Evolutionary conservation across 495 filamentous ascomycete species (phyloP).

Genomic region (Aspergillus bertholletiae): DNA sequence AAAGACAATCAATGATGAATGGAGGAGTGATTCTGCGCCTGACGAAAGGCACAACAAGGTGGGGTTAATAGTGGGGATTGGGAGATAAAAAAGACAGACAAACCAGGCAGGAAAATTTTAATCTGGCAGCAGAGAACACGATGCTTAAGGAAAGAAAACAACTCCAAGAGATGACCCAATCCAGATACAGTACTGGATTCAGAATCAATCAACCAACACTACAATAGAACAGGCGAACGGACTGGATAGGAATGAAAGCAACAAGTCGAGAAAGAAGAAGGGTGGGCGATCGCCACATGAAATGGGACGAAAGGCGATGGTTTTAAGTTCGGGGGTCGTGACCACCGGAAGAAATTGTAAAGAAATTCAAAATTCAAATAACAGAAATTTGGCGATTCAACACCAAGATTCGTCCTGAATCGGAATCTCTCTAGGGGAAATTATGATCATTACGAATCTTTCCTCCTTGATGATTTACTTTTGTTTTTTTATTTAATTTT

Average conservation of each 20-base stretch:
- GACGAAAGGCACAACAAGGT: conserved; percentile 12
- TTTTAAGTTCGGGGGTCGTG: neutral
- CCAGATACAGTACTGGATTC: neutral
- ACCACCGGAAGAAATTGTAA: neutral
- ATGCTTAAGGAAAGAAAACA: neutral
- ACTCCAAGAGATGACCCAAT: neutral
- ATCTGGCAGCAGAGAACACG: neutral
- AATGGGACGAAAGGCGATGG: neutral
- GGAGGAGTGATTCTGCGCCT: conserved; percentile 9
- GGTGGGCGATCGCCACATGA: neutral
- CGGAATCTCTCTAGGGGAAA: neutral
- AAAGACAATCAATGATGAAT: neutral
- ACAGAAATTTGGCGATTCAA: no score
- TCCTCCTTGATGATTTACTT: neutral
- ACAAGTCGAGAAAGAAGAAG: neutral
- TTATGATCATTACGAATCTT: neutral
- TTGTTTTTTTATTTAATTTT: neutral
- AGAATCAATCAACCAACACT: neutral
- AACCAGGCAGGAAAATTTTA: neutral
- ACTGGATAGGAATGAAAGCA: neutral
- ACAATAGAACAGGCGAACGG: neutral
- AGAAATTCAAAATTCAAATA: neutral
- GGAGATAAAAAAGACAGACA: conserved; percentile 3
- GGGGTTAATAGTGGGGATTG: conserved; percentile 17
- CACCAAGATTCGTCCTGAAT: neutral